Evolutionary conservation across 108 stramenopile species (phyloP), one percentile per base, ranked within the genome.

Genomic region (Craspedostauros australis): DNA sequence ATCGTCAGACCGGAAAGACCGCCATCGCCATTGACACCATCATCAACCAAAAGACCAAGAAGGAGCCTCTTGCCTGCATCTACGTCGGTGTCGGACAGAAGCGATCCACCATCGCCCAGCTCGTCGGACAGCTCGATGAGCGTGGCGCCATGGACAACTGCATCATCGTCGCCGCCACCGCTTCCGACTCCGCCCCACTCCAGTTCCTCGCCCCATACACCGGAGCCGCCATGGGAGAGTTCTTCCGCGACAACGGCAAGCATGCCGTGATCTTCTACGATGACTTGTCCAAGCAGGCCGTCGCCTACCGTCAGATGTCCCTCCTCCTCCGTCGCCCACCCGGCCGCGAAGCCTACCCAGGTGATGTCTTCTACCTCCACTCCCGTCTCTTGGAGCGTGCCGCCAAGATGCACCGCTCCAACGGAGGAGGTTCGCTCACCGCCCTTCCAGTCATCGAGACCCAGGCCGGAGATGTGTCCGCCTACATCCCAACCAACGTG

Each of bases 31-130:
- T 99, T 69, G 98, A 99, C 66, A 99, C 98, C 80, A 97, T 99
- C 67, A 99, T 99, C 86, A 99, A 99, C 95, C 96, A 99, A 85
- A 99, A 96, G 86, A 96, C 95, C 77, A 94, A 94, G 86, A 89
- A 90, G 74, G 98, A 97, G 36, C 94, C 95, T 46, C 86, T 99
- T 50, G 94, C 93, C 62, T 99, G 98, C 72, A 96, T 99, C 72
- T 99, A 99, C 91, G 98, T 99, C 55, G 98, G 96, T 69, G 95
- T 99, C 56, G 98, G 98, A 76, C 98, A 99, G 73, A 99, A 99
- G 91, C 79, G 98, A 75, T 99, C 98, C 59, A 99, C 98, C 76
- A 97, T 99, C 55, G 98, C 98, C 64, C 98, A 99, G 74, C 92
- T 99, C 45, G 98, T 97, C 36, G 95, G 95, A 68, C 91, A 95